A percentile compares a stretch with the other conserved stretches of the same genome.
Conservation (phyloP, 1,139 yeast species). For the Saccharomycopsis hybrid region DNA sequence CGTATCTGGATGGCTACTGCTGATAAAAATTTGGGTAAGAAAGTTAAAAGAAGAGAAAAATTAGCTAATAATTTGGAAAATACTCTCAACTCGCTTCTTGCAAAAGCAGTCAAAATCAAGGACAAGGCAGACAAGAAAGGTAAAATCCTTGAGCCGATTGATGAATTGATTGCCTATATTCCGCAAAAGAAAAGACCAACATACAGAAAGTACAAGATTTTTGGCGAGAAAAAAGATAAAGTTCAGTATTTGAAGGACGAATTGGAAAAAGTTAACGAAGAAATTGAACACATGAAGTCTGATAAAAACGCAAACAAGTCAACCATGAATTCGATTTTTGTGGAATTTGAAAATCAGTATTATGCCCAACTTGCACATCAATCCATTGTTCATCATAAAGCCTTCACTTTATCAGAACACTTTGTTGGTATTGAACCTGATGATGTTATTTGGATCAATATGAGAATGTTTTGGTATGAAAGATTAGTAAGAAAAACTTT, state of each 20-base stretch:
- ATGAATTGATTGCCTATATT: constrained; percentile 50
- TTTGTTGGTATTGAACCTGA: constrained; percentile 55
- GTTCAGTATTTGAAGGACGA: constrained; percentile 51
- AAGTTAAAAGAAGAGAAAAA: constrained; percentile 50
- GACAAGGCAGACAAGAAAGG: constrained; percentile 53
- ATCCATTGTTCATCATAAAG: constrained; percentile 47
- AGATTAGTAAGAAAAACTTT: constrained; percentile 41
- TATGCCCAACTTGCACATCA: constrained; percentile 68
- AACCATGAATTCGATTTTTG: constrained; percentile 55
- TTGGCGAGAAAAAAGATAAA: constrained; percentile 53
- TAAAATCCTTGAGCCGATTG: constrained; percentile 45
- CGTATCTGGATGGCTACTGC: constrained; percentile 62
- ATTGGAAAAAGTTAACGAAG: constrained; percentile 47
- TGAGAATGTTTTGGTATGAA: constrained; percentile 56
- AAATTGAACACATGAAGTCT: constrained; percentile 47
- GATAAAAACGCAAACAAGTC: constrained; percentile 32
- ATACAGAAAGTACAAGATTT: constrained; percentile 43
- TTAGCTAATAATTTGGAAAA: constrained; percentile 53
- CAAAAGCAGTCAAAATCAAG: constrained; percentile 50
- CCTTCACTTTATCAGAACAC: constrained; percentile 38
- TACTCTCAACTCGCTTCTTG: constrained; percentile 47
- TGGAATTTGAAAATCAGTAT: constrained; percentile 65
- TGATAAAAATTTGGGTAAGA: constrained; percentile 43
- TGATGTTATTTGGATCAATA: constrained; percentile 60
- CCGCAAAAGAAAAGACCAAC: constrained; percentile 62